Percentiles rank a stretch among this genome's conserved stretches.
phyloP scores from a whole-genome alignment of 1,139 yeast genomes.

The Kodamaea ohmeri region DNA sequence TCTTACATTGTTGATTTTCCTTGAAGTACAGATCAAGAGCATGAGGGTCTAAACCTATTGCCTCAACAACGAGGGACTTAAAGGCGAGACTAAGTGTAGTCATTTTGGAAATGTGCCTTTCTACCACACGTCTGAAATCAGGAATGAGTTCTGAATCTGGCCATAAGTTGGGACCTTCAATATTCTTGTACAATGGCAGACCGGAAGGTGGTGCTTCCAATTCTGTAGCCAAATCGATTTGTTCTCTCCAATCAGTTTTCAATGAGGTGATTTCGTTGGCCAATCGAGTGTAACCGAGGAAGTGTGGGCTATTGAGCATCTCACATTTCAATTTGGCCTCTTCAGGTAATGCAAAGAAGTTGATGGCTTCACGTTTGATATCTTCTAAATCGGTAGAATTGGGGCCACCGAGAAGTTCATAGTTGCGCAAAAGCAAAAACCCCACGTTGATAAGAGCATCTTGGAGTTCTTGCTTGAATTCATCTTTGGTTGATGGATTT shows the following conservation, averaged over 20 bases:
- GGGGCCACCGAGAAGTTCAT: constrained; percentile 33
- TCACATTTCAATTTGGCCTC: constrained; percentile 51
- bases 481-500: constrained; percentile 38
- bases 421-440: constrained; percentile 53
- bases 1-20: constrained; percentile 50
- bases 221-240: constrained; percentile 65
- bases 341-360: constrained; percentile 54
- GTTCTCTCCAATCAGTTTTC: constrained; percentile 64
- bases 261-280: constrained; percentile 67
- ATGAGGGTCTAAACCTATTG: constrained; percentile 46
- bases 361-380: constrained; percentile 42
- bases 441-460: constrained; percentile 62
- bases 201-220: constrained; percentile 45
- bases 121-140: constrained; percentile 44
- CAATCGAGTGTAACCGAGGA: constrained; percentile 62
- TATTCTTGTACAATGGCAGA: constrained; percentile 52
- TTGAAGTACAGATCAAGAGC: constrained; percentile 51
- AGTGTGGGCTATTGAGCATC: constrained; percentile 64
- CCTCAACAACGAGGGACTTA: constrained; percentile 50
- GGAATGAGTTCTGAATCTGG: constrained; percentile 51
- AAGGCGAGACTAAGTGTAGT: constrained; percentile 42
- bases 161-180: constrained; percentile 68
- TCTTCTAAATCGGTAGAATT: constrained; percentile 32
- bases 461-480: constrained; percentile 45
- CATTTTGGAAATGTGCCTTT: constrained; percentile 48